phyloP scores from a whole-genome alignment of 2,329 filamentous ascomycete genomes.

The Juglanconis sp. region DNA sequence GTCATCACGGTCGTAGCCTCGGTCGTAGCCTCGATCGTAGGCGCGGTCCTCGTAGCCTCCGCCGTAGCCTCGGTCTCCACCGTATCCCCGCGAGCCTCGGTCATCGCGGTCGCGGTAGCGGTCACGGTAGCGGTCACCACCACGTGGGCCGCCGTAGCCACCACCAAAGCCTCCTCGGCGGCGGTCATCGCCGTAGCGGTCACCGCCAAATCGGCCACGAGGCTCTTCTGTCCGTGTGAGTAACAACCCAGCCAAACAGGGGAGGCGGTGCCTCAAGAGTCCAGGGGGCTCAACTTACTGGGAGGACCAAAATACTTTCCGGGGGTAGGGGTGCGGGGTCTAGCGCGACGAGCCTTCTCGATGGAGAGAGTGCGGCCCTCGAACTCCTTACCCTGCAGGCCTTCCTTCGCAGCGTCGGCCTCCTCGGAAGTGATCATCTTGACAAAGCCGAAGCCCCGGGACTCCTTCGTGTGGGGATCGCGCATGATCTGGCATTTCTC shows the following conservation, averaged over 20 bases:
- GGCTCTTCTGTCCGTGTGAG: conserved; percentile 44
- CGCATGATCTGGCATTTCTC: conserved; percentile 99
- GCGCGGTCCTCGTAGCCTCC: conserved; percentile 32
- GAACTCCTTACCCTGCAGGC: conserved; percentile 88
- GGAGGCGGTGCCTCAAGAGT: conserved; percentile 36
- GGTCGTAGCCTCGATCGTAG: conserved; percentile 39
- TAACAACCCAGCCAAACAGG: conserved; percentile 1
- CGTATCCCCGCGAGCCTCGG: conserved; percentile 24
- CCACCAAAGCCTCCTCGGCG: conserved; percentile 59
- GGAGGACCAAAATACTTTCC: conserved; percentile 99
- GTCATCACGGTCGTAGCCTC: conserved; percentile 44
- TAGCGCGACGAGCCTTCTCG: conserved; percentile 94
- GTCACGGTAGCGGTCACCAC: conserved; percentile 29
- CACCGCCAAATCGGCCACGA: conserved; percentile 46
- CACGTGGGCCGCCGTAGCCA: conserved; percentile 22
- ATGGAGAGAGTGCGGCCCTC: conserved; percentile 96
- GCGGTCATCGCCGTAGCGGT: conserved; percentile 61
- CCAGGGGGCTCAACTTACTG: conserved; percentile 59
- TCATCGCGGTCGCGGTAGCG: conserved; percentile 20
- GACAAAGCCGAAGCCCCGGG: conserved; percentile 97
- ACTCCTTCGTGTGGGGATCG: conserved; percentile 97
- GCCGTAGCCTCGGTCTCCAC: conserved; percentile 41
- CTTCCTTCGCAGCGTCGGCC: conserved; percentile 95
- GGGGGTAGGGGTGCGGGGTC: conserved; percentile 91
- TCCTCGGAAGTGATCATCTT: conserved; percentile 97